phyloP scores from a whole-genome alignment of 2,329 filamentous ascomycete genomes.

The Colletotrichum sp. region DNA sequence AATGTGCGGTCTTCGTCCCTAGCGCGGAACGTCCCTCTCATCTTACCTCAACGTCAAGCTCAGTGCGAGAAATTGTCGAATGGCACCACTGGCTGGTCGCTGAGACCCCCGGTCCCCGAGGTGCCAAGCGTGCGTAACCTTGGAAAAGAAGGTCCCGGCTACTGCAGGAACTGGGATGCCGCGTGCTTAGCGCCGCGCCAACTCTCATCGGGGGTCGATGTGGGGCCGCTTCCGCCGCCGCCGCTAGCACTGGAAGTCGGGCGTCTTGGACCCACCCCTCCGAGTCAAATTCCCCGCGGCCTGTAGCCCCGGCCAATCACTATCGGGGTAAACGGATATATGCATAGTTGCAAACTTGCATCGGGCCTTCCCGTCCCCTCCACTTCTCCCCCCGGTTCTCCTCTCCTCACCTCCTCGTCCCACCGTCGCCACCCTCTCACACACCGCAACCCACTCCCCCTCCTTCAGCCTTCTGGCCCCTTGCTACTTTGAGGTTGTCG shows the following conservation, averaged over 20 bases:
- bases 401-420: neutral
- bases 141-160: conserved; percentile 10
- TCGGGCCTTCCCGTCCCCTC: neutral
- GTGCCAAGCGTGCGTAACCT: conserved; percentile 13
- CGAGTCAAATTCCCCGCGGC: neutral
- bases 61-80: neutral
- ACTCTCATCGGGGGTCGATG: neutral
- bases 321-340: neutral
- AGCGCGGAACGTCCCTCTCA: neutral
- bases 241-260: neutral
- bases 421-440: neutral
- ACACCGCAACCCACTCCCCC: neutral
- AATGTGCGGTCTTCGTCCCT: neutral
- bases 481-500: neutral
- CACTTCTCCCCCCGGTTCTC: neutral
- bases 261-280: neutral
- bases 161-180: conserved; percentile 22
- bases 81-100: neutral
- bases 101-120: neutral
- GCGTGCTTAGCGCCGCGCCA: conserved; percentile 7
- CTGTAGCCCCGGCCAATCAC: neutral
- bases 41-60: neutral
- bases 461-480: neutral
- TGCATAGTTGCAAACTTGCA: neutral
- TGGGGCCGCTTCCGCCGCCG: conserved; percentile 13